Percentiles rank a stretch among this genome's conserved stretches.
These are phyloP conservation scores for Fusarium sublunatum DNA, from an alignment of 2,329 filamentous ascomycete species.

Conservation along the genomic window DNA sequence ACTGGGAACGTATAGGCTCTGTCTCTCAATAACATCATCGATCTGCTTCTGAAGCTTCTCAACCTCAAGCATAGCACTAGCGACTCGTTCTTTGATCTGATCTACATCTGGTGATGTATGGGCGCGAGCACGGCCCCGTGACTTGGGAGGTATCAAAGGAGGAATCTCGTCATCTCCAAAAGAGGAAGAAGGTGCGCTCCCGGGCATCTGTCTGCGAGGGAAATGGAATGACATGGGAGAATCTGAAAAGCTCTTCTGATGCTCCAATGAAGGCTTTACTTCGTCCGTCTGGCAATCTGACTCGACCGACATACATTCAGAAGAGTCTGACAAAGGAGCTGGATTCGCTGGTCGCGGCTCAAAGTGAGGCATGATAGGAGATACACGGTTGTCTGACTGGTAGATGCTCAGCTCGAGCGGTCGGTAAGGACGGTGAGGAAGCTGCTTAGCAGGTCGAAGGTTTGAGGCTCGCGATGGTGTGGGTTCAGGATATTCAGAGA, in stretches of 20 bases:
- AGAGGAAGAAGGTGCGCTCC: constrained; percentile 38
- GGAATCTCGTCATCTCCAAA: constrained; percentile 46
- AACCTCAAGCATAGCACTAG: constrained; percentile 67
- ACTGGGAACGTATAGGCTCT: constrained; percentile 66
- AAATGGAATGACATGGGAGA: constrained; percentile 65
- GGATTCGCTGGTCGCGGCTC: constrained; percentile 53
- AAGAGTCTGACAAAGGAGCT: constrained; percentile 50
- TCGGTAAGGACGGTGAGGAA: constrained; percentile 56
- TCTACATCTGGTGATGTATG: constrained; percentile 62
- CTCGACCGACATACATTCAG: constrained; percentile 49
- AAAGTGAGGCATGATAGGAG: constrained; percentile 67
- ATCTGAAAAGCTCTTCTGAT: constrained; percentile 60
- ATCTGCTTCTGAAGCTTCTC: constrained; percentile 70
- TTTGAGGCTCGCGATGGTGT: constrained; percentile 40
- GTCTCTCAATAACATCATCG: constrained; percentile 68
- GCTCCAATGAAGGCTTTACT: constrained; percentile 48
- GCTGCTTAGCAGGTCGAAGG: constrained; percentile 40
- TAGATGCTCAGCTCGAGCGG: constrained; percentile 69
- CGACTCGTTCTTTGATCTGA: constrained; percentile 65
- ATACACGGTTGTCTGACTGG: constrained; percentile 56
- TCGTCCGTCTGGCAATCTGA: constrained; percentile 38
- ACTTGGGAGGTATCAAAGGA: constrained; percentile 57
- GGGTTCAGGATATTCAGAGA: constrained; percentile 43
- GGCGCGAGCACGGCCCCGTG: constrained; percentile 54
- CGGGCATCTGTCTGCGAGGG: constrained; percentile 57